Conservation (phyloP, 768 basidiomycete genomes). For the Suillus hirtellus region DNA sequence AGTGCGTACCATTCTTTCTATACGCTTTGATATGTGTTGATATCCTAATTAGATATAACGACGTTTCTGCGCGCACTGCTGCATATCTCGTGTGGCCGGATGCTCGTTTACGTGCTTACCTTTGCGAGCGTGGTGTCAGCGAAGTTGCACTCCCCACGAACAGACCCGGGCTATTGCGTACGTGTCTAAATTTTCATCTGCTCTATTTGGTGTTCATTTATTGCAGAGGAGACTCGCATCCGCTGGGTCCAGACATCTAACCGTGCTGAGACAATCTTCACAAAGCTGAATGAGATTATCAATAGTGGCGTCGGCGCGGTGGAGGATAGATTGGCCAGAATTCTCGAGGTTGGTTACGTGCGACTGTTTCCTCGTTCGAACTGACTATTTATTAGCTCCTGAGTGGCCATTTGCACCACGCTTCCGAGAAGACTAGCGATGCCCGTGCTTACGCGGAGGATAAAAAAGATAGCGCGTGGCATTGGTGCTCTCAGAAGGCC, state of each 20-base stretch:
- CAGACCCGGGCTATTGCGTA: conserved; percentile 81
- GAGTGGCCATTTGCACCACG: conserved; percentile 34
- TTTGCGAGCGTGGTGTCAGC: conserved; percentile 72
- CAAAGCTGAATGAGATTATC: conserved; percentile 64
- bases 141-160: conserved; percentile 65
- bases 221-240: conserved; percentile 71
- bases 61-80: conserved; percentile 45
- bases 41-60: conserved; percentile 48
- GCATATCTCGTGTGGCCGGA: conserved; percentile 91
- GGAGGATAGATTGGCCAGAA: conserved; percentile 68
- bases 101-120: conserved; percentile 85
- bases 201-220: not conserved
- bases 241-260: conserved; percentile 71
- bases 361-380: not conserved
- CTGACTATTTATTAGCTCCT: conserved; percentile 32
- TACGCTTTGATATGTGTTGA: conserved; percentile 2
- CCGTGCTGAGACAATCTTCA: conserved; percentile 56
- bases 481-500: conserved; percentile 27
- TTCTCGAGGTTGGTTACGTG: conserved; percentile 35
- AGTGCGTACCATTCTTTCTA: conserved; percentile 42
- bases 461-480: conserved; percentile 6
- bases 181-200: conserved; percentile 12
- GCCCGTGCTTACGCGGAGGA: conserved; percentile 8
- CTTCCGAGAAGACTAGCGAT: conserved; percentile 30
- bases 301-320: conserved; percentile 67